phyloP scores from a whole-genome alignment of 129 eudicot genomes.

The Helianthus tuberosus region DNA sequence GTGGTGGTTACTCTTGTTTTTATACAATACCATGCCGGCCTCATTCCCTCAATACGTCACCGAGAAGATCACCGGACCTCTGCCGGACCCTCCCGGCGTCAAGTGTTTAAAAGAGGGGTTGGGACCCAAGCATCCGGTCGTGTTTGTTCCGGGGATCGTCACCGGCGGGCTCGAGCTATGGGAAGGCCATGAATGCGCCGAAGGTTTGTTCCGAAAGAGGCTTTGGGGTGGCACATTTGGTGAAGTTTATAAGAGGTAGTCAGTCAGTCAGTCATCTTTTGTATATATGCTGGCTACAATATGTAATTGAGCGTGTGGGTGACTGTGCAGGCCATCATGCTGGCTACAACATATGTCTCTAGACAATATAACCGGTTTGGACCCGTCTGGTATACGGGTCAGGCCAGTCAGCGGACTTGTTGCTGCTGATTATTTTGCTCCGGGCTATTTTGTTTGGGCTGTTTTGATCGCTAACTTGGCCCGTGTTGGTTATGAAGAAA shows the following conservation, averaged over 20 bases:
- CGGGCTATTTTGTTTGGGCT: slow-evolving; percentile 99
- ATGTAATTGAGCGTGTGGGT: too few species aligned
- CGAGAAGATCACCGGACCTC: slow-evolving; percentile 84
- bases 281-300: not conserved
- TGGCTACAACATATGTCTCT: slow-evolving; percentile 95
- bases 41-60: slow-evolving; percentile 90
- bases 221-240: slow-evolving; percentile 99
- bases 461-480: slow-evolving; percentile 91
- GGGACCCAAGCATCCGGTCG: slow-evolving; percentile 82
- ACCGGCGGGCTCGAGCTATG: slow-evolving; percentile 95
- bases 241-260: slow-evolving; percentile 84
- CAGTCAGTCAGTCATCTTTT: not conserved
- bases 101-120: slow-evolving; percentile 73
- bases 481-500: slow-evolving; percentile 91
- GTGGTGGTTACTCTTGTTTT: slow-evolving; percentile 83
- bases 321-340: slow-evolving; percentile 66
- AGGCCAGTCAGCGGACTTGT: slow-evolving; percentile 92
- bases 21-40: slow-evolving; percentile 80
- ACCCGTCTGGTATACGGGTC: slow-evolving; percentile 76
- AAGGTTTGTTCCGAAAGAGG: slow-evolving; percentile 79
- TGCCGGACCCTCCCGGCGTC: slow-evolving; percentile 94
- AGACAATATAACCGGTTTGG: slow-evolving; percentile 89
- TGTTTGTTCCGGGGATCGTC: slow-evolving; percentile 93
- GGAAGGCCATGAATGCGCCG: slow-evolving; percentile 93
- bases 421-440: slow-evolving; percentile 96